These are phyloP conservation scores for Choanephora cucurbitarum DNA, from an alignment of 371 early-diverging fungal genomes.

Conservation along the genomic window DNA sequence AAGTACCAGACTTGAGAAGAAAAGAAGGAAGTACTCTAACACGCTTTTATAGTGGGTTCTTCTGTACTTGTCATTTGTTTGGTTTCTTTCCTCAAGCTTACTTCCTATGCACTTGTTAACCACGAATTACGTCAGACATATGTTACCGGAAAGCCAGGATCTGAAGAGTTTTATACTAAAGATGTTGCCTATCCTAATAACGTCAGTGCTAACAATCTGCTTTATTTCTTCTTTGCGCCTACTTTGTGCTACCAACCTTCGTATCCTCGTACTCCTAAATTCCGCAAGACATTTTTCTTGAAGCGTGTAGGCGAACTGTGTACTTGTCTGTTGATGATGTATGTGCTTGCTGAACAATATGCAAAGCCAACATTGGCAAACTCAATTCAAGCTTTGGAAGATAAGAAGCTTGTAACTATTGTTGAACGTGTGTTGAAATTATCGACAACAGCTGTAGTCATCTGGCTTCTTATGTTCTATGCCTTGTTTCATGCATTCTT, in stretches of 20 bases:
- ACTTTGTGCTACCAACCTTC: constrained; percentile 90
- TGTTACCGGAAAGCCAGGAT: constrained; percentile 22
- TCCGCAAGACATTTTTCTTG: constrained; percentile 75
- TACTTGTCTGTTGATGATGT: constrained; percentile 73
- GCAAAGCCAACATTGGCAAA: constrained; percentile 86
- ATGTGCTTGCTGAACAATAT: constrained; percentile 81
- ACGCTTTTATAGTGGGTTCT: constrained; percentile 51
- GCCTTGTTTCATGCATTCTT: constrained; percentile 84
- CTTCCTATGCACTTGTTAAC: constrained; percentile 78
- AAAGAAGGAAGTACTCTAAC: not conserved
- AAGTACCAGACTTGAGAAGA: constrained; percentile 7
- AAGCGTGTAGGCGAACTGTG: constrained; percentile 77
- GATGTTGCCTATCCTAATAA: constrained; percentile 76
- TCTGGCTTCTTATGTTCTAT: constrained; percentile 92
- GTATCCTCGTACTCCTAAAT: constrained; percentile 74
- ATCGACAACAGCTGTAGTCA: constrained; percentile 73
- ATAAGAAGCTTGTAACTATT: constrained; percentile 64
- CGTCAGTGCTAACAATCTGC: constrained; percentile 64
- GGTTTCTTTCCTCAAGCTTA: constrained; percentile 76
- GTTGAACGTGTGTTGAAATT: constrained; percentile 87
- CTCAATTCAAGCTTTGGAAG: constrained; percentile 73
- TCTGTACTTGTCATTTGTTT: constrained; percentile 61
- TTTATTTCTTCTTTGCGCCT: constrained; percentile 83
- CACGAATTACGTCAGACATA: constrained; percentile 60
- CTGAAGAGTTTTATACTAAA: constrained; percentile 48